Conservation (phyloP, 2,329 filamentous ascomycete genomes). For the Phialocephala subalpina region DNA sequence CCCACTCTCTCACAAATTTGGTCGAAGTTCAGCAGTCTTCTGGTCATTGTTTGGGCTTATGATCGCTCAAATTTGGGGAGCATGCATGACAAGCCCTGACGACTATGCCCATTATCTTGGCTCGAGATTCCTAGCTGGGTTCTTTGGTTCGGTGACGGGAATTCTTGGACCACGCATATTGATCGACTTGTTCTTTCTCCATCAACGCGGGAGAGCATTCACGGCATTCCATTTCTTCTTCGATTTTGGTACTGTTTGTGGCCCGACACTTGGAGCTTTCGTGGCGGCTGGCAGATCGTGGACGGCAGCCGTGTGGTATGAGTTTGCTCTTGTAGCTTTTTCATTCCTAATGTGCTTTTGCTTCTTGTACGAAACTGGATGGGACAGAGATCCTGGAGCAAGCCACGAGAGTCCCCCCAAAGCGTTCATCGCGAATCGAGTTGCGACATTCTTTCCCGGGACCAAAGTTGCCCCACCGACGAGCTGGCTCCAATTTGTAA, state of each 20-base stretch:
- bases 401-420: conserved; percentile 22
- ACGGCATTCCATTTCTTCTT: conserved; percentile 47
- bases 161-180: conserved; percentile 50
- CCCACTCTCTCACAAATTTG: conserved; percentile 47
- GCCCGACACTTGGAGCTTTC: conserved; percentile 50
- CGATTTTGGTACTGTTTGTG: conserved; percentile 47
- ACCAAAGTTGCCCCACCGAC: conserved; percentile 23
- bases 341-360: conserved; percentile 46
- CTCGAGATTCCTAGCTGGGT: conserved; percentile 48
- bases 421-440: conserved; percentile 32
- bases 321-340: conserved; percentile 45
- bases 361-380: conserved; percentile 51
- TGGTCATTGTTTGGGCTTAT: conserved; percentile 47
- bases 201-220: conserved; percentile 51
- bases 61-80: conserved; percentile 30
- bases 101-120: conserved; percentile 42
- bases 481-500: conserved; percentile 17
- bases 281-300: conserved; percentile 47
- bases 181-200: conserved; percentile 53
- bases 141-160: conserved; percentile 49
- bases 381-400: conserved; percentile 39
- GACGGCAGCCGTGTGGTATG: conserved; percentile 52
- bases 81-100: conserved; percentile 46
- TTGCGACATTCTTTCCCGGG: conserved; percentile 28
- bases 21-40: conserved; percentile 49